Evolutionary conservation across 106 monocot species (phyloP), one percentile per base, ranked within the genome.

Genomic region (Agapanthus africanus): DNA sequence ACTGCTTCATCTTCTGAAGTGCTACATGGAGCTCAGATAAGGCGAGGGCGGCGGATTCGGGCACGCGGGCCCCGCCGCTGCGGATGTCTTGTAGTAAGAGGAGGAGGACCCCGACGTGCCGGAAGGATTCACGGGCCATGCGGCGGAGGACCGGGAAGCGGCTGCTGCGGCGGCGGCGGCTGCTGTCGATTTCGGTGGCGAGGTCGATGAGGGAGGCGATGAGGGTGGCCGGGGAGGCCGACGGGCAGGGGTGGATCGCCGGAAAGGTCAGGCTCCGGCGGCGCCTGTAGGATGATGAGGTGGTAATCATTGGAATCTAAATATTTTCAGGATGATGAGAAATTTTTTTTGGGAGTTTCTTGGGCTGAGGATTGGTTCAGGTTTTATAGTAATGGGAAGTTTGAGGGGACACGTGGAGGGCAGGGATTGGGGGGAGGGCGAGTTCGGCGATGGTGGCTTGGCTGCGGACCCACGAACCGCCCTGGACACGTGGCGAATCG

Each of bases 21-120:
- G 87, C 60, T 50, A 87, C 78, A 70, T 90, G 81, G 65, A 97
- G 82, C 67, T 97, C 92, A 18, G 75, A 77, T 39, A 97, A 65
- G 23, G 69, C n/a, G 31, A 80, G 36, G 40, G 77, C 47, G 3
- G 67, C 70, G 7, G 84, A 77, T 22, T 13, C 10, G 2, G 85
- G 69, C 19, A 77, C 30, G 10, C 21, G 2, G 35, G 37, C 0
- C 4, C 31, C 18, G 0, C 35, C 22, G 16, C 32, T 19, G 0
- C 38, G 22, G 37, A 63, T 71, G 18, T 33, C 56, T 15, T 77
- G 66, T 18, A 79, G 68, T 22, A 88, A 61, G 28, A 79, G 78
- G 39, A 70, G 74, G 9, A 92, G 33, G 78, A 68, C 6, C n/a
- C 26, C 46, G 31, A 84, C 32, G 26, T 81, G 78, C 42, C 81